phyloP scores from a whole-genome alignment of 2,329 filamentous ascomycete genomes.

The Cytospora piceicola region DNA sequence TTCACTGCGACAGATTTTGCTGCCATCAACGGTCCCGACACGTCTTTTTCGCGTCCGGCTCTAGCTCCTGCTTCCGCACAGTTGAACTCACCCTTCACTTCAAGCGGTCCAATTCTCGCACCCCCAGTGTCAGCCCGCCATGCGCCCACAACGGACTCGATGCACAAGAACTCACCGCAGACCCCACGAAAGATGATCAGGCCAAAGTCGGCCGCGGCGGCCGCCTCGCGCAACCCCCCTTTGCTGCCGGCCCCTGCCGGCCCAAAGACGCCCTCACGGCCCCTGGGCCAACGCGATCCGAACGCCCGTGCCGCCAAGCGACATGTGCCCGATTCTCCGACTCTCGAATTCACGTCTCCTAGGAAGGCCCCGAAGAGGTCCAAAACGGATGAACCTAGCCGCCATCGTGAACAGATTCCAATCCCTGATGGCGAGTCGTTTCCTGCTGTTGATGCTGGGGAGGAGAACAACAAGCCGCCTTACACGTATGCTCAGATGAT shows the following conservation, averaged over 20 bases:
- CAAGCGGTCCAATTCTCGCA: slow-evolving; percentile 26
- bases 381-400: slow-evolving; percentile 29
- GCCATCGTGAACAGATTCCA: slow-evolving; percentile 30
- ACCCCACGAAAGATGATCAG: slow-evolving; percentile 28
- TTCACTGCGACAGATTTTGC: slow-evolving; percentile 24
- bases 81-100: slow-evolving; percentile 26
- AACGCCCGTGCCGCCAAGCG: slow-evolving; percentile 26
- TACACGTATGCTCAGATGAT: slow-evolving; percentile 96
- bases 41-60: slow-evolving; percentile 23
- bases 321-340: slow-evolving; percentile 26
- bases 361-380: slow-evolving; percentile 28
- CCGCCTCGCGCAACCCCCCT: slow-evolving; percentile 21
- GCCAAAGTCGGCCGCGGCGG: slow-evolving; percentile 21
- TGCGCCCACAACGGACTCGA: slow-evolving; percentile 26
- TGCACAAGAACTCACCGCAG: slow-evolving; percentile 28
- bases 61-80: slow-evolving; percentile 24
- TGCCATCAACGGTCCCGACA: slow-evolving; percentile 21
- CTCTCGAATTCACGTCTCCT: slow-evolving; percentile 27
- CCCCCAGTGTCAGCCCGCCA: slow-evolving; percentile 21
- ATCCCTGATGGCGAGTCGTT: slow-evolving; percentile 79
- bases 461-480: slow-evolving; percentile 86
- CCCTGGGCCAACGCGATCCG: slow-evolving; percentile 26
- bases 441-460: slow-evolving; percentile 66
- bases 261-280: slow-evolving; percentile 25
- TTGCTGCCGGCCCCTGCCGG: slow-evolving; percentile 27